These are phyloP conservation scores for Talaromyces trachyspermus DNA, from an alignment of 495 filamentous ascomycete genomes.

Conservation along the genomic window DNA sequence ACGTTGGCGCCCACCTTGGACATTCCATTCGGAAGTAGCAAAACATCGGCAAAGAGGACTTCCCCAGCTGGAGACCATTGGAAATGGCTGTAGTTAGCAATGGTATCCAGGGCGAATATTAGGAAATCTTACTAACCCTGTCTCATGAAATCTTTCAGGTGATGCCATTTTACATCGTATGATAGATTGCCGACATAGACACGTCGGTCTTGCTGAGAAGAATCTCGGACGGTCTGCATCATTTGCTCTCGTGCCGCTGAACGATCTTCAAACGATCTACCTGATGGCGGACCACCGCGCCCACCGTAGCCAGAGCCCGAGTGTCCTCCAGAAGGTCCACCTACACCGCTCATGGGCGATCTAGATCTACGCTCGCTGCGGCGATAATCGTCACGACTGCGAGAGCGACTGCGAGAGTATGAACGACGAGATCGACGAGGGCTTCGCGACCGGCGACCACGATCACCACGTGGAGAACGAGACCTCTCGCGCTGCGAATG, in stretches of 20 bases:
- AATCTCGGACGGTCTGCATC: constrained; percentile 88
- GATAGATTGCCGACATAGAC: constrained; percentile 99
- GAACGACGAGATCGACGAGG: constrained; percentile 72
- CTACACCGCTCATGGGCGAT: constrained; percentile 77
- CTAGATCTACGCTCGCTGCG: constrained; percentile 71
- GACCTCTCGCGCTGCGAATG: constrained; percentile 81
- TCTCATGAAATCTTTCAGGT: constrained; percentile 99
- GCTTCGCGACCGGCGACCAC: constrained; percentile 65
- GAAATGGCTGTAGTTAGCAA: constrained; percentile 29
- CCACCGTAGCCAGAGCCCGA: constrained; percentile 51
- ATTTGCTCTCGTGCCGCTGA: constrained; percentile 82
- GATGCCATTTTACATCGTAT: constrained; percentile 99
- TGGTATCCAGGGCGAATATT: constrained; percentile 13
- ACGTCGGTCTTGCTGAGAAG: constrained; percentile 95
- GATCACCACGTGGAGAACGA: constrained; percentile 63
- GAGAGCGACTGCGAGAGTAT: constrained; percentile 88
- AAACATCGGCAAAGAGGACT: constrained; percentile 98
- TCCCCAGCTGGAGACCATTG: constrained; percentile 71
- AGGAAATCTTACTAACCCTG: constrained; percentile 64
- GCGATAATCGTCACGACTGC: constrained; percentile 83
- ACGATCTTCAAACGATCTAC: constrained; percentile 76
- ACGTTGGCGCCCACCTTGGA: constrained; percentile 99
- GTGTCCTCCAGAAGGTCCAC: constrained; percentile 61
- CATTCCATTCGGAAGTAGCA: constrained; percentile 99
- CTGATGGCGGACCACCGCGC: constrained; percentile 53